These are phyloP conservation scores for Solanum hybrid DNA, from an alignment of 305 asterid species.

Conservation along the genomic window DNA sequence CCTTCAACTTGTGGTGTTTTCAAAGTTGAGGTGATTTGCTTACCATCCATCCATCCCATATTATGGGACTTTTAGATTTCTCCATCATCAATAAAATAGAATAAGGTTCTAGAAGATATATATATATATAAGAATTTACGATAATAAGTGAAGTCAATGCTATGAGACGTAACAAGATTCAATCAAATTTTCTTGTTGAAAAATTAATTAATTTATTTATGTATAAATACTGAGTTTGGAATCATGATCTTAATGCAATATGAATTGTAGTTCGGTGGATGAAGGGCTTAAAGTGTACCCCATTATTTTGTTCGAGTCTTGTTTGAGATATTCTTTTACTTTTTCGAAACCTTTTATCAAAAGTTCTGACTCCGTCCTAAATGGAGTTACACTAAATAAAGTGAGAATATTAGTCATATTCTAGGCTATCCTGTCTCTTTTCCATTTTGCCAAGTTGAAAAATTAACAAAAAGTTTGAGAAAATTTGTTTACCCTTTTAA, in stretches of 20 bases:
- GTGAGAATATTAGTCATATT: neutral
- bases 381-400: neutral
- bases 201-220: too few species aligned
- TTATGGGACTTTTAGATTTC: neutral
- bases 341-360: neutral
- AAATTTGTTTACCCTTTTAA: neutral
- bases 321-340: neutral
- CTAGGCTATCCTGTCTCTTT: neutral
- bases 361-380: neutral
- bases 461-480: neutral
- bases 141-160: neutral
- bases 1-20: neutral
- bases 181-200: neutral
- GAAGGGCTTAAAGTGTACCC: neutral
- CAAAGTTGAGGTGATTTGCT: neutral
- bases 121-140: too few species aligned
- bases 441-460: neutral
- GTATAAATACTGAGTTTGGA: neutral
- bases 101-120: neutral
- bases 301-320: neutral
- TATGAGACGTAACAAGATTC: neutral
- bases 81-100: neutral
- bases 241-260: neutral
- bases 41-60: neutral
- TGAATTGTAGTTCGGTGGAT: neutral